These are phyloP conservation scores for Fusarium brachygibbosum DNA, from an alignment of 2,329 filamentous ascomycete genomes.

Conservation along the genomic window DNA sequence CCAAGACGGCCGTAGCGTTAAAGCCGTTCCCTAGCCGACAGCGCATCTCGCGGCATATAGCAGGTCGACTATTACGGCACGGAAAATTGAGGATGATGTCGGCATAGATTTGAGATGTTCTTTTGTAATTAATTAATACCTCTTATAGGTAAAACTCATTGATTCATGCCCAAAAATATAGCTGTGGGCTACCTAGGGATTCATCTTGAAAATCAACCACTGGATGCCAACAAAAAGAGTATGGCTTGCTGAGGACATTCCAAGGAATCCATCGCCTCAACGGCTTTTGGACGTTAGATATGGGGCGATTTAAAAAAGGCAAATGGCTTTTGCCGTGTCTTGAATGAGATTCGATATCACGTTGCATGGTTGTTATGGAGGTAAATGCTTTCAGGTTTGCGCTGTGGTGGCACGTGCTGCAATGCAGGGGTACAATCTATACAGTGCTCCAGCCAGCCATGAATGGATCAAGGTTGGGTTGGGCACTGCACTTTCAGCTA, in stretches of 20 bases:
- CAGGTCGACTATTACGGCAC: neutral
- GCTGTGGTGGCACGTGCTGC: slow-evolving; percentile 45
- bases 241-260: neutral
- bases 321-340: neutral
- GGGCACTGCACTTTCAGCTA: slow-evolving; percentile 27
- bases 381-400: slow-evolving; percentile 22
- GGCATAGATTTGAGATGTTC: neutral
- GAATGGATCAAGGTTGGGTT: slow-evolving; percentile 21
- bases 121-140: neutral
- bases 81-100: neutral
- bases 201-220: neutral
- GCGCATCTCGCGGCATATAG: slow-evolving; percentile 28
- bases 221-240: neutral
- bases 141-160: neutral
- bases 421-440: slow-evolving; percentile 42
- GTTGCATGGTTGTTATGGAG: neutral
- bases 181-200: neutral
- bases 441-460: neutral
- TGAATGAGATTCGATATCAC: neutral
- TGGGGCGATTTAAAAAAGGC: neutral
- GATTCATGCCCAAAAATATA: neutral
- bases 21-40: slow-evolving; percentile 44
- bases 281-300: neutral
- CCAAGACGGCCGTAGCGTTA: slow-evolving; percentile 19
- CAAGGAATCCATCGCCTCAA: neutral